Percentiles rank a stretch among this genome's conserved stretches.
Conservation (phyloP, 2,329 filamentous ascomycete species). For the Elsinoe fawcettii region DNA sequence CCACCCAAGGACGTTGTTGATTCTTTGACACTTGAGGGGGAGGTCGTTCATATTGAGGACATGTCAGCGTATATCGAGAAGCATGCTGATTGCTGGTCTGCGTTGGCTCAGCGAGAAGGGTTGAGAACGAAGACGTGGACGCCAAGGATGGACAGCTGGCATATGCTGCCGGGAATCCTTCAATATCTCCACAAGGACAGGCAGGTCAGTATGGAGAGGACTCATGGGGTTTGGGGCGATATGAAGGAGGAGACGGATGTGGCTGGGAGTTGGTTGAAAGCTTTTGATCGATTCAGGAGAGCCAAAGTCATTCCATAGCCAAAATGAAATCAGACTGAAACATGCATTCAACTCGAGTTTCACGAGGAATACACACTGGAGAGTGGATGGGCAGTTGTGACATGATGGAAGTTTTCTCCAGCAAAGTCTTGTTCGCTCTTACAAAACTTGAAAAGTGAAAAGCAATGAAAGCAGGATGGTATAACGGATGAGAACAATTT, state of each 20-base stretch:
- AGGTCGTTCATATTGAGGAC: slow-evolving; percentile 21
- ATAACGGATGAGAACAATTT: no score
- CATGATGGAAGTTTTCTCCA: no score
- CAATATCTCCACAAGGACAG: slow-evolving; percentile 39
- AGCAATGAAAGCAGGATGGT: no score
- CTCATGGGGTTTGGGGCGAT: neutral
- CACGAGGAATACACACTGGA: no score
- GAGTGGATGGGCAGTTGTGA: no score
- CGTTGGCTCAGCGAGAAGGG: slow-evolving; percentile 29
- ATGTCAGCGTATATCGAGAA: slow-evolving; percentile 29
- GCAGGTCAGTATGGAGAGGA: slow-evolving; percentile 24
- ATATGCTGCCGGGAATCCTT: slow-evolving; percentile 34
- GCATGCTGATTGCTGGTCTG: slow-evolving; percentile 26
- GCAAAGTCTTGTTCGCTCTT: no score
- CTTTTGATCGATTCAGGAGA: slow-evolving; percentile 39
- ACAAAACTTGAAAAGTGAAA: no score
- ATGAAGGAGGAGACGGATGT: slow-evolving; percentile 36
- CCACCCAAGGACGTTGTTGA: neutral
- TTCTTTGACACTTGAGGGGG: neutral
- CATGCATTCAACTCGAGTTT: neutral
- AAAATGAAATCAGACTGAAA: neutral
- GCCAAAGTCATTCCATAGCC: slow-evolving; percentile 35
- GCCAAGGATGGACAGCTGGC: slow-evolving; percentile 30
- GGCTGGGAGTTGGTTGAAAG: slow-evolving; percentile 31
- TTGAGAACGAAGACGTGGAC: slow-evolving; percentile 29